Evolutionary conservation across 2,329 filamentous ascomycete genomes (phyloP).

Genomic region (Coniosporium tulheliwenetii): DNA sequence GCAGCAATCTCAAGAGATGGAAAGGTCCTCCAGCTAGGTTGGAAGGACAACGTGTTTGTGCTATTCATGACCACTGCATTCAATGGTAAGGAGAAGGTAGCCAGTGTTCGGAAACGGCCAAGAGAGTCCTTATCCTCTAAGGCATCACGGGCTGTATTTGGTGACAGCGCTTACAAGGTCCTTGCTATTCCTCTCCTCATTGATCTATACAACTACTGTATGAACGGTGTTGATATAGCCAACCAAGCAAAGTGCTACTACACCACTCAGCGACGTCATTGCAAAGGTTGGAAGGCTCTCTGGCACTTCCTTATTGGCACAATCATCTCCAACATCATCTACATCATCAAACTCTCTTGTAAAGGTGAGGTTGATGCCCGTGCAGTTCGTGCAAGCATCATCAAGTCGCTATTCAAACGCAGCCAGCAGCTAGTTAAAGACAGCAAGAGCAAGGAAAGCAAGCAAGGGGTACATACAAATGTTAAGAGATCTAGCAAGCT

Average conservation of each 20-base stretch:
- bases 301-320: neutral
- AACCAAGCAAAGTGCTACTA: neutral
- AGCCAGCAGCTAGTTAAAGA: neutral
- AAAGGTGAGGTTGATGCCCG: neutral
- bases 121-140: neutral
- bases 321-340: neutral
- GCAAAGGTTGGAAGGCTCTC: neutral
- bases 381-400: neutral
- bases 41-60: neutral
- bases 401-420: neutral
- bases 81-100: neutral
- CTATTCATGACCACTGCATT: neutral
- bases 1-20: neutral
- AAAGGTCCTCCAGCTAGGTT: neutral
- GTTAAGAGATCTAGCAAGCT: neutral
- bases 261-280: neutral
- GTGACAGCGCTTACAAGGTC: neutral
- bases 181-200: neutral
- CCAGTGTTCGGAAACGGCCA: neutral
- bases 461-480: neutral
- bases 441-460: neutral
- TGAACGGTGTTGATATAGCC: neutral
- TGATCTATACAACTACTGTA: neutral
- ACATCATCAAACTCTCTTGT: neutral
- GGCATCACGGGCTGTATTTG: neutral